Conservation (phyloP, 1,284 basidiomycete genomes). For the Sanguinoderma infundibulare region DNA sequence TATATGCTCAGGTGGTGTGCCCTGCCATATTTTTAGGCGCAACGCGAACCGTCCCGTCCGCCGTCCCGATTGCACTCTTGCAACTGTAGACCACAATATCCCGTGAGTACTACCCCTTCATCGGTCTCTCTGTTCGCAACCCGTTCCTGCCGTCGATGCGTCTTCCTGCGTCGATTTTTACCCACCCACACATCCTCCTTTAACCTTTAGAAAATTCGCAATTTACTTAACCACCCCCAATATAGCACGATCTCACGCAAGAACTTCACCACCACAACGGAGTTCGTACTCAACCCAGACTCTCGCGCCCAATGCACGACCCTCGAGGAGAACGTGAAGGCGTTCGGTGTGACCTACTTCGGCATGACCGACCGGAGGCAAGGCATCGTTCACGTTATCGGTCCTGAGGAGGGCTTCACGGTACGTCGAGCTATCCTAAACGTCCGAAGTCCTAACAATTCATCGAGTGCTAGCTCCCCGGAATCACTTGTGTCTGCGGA, state of each 20-base stretch:
- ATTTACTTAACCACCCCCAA: background rate
- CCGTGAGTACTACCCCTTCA: slow-evolving; percentile 64
- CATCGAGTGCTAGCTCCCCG: slow-evolving; percentile 69
- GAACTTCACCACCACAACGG: slow-evolving; percentile 75
- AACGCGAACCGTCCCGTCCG: slow-evolving; percentile 85
- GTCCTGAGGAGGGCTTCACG: slow-evolving; percentile 96
- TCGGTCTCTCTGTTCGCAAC: background rate
- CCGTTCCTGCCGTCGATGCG: background rate
- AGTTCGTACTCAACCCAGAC: slow-evolving; percentile 89
- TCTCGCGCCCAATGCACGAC: slow-evolving; percentile 91
- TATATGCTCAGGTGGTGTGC: slow-evolving; percentile 2
- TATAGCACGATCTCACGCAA: slow-evolving; percentile 87
- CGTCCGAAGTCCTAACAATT: slow-evolving; percentile 64
- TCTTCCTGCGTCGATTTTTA: background rate
- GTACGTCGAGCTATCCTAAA: slow-evolving; percentile 43
- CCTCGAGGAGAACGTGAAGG: slow-evolving; percentile 94
- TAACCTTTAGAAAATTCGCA: background rate
- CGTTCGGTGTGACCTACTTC: slow-evolving; percentile 95
- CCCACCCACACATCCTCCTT: background rate
- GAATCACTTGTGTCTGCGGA: slow-evolving; percentile 95
- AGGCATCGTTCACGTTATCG: slow-evolving; percentile 96
- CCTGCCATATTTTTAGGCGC: slow-evolving; percentile 50
- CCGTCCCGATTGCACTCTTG: slow-evolving; percentile 92
- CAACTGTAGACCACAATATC: slow-evolving; percentile 95
- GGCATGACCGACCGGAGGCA: slow-evolving; percentile 92